These are phyloP conservation scores for Strigomonas oncopelti DNA, from an alignment of 208 protist genomes.

Conservation along the genomic window DNA sequence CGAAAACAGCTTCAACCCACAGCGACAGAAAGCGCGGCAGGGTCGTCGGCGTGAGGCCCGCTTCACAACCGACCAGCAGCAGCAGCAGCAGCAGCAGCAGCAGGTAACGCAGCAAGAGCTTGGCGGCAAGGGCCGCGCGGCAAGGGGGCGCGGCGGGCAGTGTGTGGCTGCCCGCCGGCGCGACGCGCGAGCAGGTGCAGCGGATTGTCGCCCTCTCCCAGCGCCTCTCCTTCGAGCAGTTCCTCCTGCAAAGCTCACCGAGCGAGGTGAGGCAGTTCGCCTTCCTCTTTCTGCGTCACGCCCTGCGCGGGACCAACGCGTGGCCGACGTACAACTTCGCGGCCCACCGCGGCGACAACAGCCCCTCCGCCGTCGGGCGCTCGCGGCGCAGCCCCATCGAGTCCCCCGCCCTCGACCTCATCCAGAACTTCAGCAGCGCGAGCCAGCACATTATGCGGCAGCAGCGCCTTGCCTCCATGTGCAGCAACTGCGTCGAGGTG, in stretches of 20 bases:
- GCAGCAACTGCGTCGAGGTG: slow-evolving; percentile 56
- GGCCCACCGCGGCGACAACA: slow-evolving; percentile 1
- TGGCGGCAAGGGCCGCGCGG: neutral
- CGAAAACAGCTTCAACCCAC: slow-evolving; percentile 15
- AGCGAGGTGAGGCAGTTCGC: slow-evolving; percentile 6
- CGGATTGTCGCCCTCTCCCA: neutral
- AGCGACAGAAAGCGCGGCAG: slow-evolving; percentile 39
- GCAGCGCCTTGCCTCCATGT: slow-evolving; percentile 15
- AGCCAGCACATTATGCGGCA: slow-evolving; percentile 1
- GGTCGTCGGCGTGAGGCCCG: slow-evolving; percentile 22
- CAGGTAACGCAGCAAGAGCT: no score
- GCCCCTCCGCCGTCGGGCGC: neutral
- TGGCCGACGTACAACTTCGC: slow-evolving; percentile 7
- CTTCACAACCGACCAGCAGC: slow-evolving; percentile 2
- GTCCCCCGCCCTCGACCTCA: neutral
- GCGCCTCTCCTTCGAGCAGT: slow-evolving; percentile 1
- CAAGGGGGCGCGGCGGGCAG: neutral
- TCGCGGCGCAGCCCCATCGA: neutral
- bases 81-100: neutral
- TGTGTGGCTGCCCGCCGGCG: neutral
- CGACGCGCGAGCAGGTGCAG: neutral
- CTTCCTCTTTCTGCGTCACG: slow-evolving; percentile 4
- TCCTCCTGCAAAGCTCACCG: neutral
- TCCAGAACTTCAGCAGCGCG: neutral
- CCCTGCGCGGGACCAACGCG: slow-evolving; percentile 4